A percentile compares a stretch with the other conserved stretches of the same genome.
phyloP scores from a whole-genome alignment of 2,329 filamentous ascomycete species.

The Xylaria hypoxylon region DNA sequence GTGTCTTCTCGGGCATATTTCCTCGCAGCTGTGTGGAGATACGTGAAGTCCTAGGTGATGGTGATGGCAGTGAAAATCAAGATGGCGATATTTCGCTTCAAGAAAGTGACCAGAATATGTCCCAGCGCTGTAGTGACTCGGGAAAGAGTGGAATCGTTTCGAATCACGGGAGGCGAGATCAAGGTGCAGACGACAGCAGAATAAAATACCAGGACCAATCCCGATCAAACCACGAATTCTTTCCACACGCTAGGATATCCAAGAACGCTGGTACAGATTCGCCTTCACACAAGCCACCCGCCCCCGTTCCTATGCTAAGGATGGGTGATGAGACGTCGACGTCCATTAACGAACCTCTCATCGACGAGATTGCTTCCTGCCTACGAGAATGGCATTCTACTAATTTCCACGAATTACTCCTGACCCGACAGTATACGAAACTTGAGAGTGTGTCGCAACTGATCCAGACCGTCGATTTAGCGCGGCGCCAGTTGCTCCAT shows the following conservation, averaged over 20 bases:
- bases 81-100: constrained; percentile 55
- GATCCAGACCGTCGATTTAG: constrained; percentile 84
- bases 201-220: constrained; percentile 39
- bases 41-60: constrained; percentile 87
- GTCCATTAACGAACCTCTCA: constrained; percentile 86
- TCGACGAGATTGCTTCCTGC: constrained; percentile 97
- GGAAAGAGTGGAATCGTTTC: constrained; percentile 65
- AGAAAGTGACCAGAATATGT: constrained; percentile 49
- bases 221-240: constrained; percentile 7
- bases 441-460: constrained; percentile 85
- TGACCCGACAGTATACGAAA: constrained; percentile 82
- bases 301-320: constrained; percentile 96
- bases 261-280: constrained; percentile 70
- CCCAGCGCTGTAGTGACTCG: constrained; percentile 59
- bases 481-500: constrained; percentile 90
- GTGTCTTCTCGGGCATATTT: constrained; percentile 99
- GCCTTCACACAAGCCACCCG: constrained; percentile 73
- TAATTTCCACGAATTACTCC: constrained; percentile 90
- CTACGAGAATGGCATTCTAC: constrained; percentile 98
- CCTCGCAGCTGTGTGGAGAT: constrained; percentile 95
- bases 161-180: constrained; percentile 53
- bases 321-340: constrained; percentile 97
- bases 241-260: constrained; percentile 54
- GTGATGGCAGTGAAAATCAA: constrained; percentile 72
- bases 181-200: constrained; percentile 40